phyloP scores from a whole-genome alignment of 257 asterid genomes.

The Solanum appendiculatum region DNA sequence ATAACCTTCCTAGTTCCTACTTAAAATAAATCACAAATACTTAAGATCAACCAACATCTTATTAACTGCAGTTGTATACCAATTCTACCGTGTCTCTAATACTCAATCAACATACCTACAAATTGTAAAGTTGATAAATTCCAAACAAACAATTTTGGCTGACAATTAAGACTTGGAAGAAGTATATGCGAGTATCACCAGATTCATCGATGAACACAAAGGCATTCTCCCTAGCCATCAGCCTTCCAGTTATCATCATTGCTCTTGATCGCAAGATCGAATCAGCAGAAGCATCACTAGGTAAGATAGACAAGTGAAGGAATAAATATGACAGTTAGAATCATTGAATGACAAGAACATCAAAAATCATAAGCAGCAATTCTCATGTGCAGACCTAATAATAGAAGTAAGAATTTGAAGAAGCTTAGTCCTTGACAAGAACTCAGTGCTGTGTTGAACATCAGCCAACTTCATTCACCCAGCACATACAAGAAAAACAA shows the following conservation, averaged over 20 bases:
- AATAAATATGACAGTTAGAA: not conserved
- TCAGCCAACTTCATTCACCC: conserved; percentile 63
- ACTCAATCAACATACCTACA: not conserved
- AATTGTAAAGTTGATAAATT: not conserved
- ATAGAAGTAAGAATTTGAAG: conserved; percentile 76
- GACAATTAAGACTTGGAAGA: not conserved
- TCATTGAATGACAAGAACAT: not conserved
- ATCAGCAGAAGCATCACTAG: conserved; percentile 62
- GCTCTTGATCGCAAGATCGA: conserved; percentile 84
- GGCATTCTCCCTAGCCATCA: conserved; percentile 73
- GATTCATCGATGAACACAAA: conserved; percentile 56
- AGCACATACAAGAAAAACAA: conserved; percentile 2
- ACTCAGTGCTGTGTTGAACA: conserved; percentile 71
- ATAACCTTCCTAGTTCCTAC: not conserved
- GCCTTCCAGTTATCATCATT: conserved; percentile 87
- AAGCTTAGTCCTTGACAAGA: conserved; percentile 64
- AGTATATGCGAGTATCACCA: conserved; percentile 29
- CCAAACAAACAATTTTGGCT: not conserved
- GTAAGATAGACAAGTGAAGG: not conserved
- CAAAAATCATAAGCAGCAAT: not conserved
- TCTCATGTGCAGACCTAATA: conserved; percentile 43
- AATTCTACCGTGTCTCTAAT: not conserved
- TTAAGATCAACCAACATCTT: not conserved
- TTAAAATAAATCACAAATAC: not conserved
- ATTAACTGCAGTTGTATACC: not conserved